phyloP scores from a whole-genome alignment of 2,329 filamentous ascomycete genomes.

The Penicillium decumbens region DNA sequence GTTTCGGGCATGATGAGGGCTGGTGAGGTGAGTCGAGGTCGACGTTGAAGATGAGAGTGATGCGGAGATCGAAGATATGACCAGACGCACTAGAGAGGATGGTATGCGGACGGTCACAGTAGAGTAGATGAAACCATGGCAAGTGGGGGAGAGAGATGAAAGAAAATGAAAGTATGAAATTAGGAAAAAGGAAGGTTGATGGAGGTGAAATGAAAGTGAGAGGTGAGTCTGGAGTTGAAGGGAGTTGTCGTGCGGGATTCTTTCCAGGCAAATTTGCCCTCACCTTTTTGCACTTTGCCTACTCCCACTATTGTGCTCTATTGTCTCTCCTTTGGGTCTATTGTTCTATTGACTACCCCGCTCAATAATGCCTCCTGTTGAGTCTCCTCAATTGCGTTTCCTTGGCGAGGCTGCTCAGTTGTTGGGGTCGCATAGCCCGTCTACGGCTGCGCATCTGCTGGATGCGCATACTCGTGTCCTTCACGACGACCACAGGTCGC shows the following conservation, averaged over 20 bases:
- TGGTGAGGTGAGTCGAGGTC: background rate
- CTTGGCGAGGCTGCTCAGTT: constrained; percentile 35
- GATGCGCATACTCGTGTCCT: constrained; percentile 36
- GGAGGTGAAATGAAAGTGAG: background rate
- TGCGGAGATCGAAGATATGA: background rate
- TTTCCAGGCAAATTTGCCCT: background rate
- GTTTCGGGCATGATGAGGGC: constrained; percentile 3
- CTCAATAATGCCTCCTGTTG: constrained; percentile 20
- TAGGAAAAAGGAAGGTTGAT: background rate
- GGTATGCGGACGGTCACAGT: background rate
- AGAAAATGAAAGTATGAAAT: background rate
- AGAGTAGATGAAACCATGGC: background rate
- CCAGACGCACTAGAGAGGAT: background rate
- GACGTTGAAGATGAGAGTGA: background rate
- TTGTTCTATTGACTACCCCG: background rate
- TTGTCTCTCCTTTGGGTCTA: background rate
- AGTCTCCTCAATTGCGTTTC: constrained; percentile 31
- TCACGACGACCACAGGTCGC: constrained; percentile 30
- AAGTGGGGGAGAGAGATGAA: background rate
- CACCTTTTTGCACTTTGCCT: too few relatives aligned
- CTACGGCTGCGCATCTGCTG: constrained; percentile 42
- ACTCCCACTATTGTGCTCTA: background rate
- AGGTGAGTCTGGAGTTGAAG: background rate
- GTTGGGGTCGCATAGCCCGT: constrained; percentile 32
- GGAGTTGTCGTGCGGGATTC: background rate